A percentile compares a stretch with the other conserved stretches of the same genome.
phyloP scores from a whole-genome alignment of 345 rosid genomes.

The Populus nigra region DNA sequence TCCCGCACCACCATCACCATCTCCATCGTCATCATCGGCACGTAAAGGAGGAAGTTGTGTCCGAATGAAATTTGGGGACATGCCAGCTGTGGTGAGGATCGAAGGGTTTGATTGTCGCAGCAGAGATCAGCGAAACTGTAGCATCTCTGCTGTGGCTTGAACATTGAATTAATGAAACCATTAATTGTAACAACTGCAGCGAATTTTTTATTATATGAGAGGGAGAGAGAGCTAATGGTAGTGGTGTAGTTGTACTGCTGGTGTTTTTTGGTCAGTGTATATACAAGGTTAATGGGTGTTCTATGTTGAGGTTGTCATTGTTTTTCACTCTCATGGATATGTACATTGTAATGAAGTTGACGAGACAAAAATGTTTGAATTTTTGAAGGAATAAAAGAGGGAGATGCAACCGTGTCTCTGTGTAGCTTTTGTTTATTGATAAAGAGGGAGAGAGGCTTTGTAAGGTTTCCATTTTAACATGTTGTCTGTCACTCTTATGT shows the following conservation, averaged over 20 bases:
- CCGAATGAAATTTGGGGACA: constrained; percentile 52
- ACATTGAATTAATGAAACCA: neutral
- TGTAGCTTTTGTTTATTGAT: constrained; percentile 8
- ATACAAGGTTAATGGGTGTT: constrained; percentile 10
- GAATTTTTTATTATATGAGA: constrained; percentile 22
- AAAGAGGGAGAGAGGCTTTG: neutral
- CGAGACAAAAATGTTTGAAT: constrained; percentile 19
- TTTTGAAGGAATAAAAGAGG: constrained; percentile 27
- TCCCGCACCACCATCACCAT: constrained; percentile 32
- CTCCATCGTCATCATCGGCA: constrained; percentile 31
- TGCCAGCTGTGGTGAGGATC: constrained; percentile 65
- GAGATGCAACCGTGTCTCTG: neutral
- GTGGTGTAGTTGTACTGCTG: neutral
- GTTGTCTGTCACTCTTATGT: neutral
- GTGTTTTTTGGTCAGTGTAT: constrained; percentile 15
- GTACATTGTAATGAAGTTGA: constrained; percentile 22
- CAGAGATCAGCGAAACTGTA: constrained; percentile 53
- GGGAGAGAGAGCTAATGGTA: constrained; percentile 17
- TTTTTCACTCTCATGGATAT: constrained; percentile 12
- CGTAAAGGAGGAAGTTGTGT: constrained; percentile 51
- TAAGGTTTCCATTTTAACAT: neutral
- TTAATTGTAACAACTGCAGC: neutral
- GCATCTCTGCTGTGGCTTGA: constrained; percentile 74
- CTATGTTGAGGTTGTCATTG: neutral
- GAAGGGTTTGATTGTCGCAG: constrained; percentile 78